Evolutionary conservation across 2,329 filamentous ascomycete genomes (phyloP), one percentile per base, ranked within the genome.

Genomic region (Arachnomyces sp.): DNA sequence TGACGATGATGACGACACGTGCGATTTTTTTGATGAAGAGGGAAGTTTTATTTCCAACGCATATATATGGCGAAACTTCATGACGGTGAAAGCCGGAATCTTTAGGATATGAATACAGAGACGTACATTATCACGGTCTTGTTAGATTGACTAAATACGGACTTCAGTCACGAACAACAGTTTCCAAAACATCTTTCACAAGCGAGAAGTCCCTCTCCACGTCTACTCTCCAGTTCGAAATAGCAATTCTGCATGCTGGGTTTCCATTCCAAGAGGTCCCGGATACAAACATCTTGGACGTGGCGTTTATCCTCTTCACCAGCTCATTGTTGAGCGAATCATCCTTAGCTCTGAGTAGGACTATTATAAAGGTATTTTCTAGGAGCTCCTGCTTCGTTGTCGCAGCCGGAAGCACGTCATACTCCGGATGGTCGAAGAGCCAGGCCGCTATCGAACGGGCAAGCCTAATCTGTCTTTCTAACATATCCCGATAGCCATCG

Each of bases 201-300:
- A 86, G 59, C 14, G 62, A 65, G 44, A 82, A 65, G 56, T 94
- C 88, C 44, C 73, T 71, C 35, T 79, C 71, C 0, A 80, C 71
- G 53, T 89, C 73, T 2, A 85, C 82, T 60, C 77, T 77, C 86
- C 88, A 95, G 54, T 85, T 95, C 30, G 84, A 83, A 31, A 95
- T 78, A 0, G 90, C 89, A 51, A 95, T 77, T n/a, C 90, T 74
- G 45, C 81, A 83, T 7, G 89, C 89, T 42, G 80, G 75, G 42
- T 70, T 66, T 0, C 83, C 84, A 31, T 78, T 69, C 87, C 88
- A 95, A 34, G 65, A 72, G 9, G 86, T 94, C 0, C 85, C 85
- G 44, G 84, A 88, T 4, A 94, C 83, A 55, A 89, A 95, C 53
- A 95, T 82, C 54, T 77, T 77, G 31, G 80, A 74, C 1, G 77